Evolutionary conservation across 225 moss, liverwort and hornwort genomes (phyloP).

Genomic region (Antitrichia curtipendula): DNA sequence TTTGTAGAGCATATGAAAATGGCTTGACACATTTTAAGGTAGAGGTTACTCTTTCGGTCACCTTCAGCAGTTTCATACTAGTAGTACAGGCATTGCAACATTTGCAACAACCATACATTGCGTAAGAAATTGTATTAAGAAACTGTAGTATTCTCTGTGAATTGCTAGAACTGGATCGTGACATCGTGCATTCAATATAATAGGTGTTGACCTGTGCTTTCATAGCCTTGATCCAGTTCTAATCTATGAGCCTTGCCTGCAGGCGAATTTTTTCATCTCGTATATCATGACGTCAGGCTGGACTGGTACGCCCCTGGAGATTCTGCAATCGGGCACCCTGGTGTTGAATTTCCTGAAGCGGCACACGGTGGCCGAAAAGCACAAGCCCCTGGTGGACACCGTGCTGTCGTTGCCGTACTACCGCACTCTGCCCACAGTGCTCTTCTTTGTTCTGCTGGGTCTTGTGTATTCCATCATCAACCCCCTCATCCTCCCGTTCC

Average conservation of each 20-base stretch:
- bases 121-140: neutral
- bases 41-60: neutral
- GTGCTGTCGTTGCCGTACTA: slow-evolving; percentile 51
- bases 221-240: neutral
- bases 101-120: neutral
- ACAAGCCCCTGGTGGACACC: slow-evolving; percentile 22
- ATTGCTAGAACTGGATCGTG: neutral
- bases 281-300: slow-evolving; percentile 91
- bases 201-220: neutral
- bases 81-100: neutral
- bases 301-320: slow-evolving; percentile 79
- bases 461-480: slow-evolving; percentile 64
- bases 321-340: slow-evolving; percentile 47
- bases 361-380: slow-evolving; percentile 38
- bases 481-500: slow-evolving; percentile 71
- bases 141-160: neutral
- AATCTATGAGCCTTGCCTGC: neutral
- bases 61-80: neutral
- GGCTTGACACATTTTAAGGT: neutral
- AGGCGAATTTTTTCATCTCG: slow-evolving; percentile 91
- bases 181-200: too few relatives aligned
- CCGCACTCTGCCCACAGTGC: slow-evolving; percentile 56
- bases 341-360: slow-evolving; percentile 57
- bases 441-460: slow-evolving; percentile 72
- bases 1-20: neutral